Conservation (phyloP, 2,329 filamentous ascomycete genomes). For the Penicillium griseofulvum region DNA sequence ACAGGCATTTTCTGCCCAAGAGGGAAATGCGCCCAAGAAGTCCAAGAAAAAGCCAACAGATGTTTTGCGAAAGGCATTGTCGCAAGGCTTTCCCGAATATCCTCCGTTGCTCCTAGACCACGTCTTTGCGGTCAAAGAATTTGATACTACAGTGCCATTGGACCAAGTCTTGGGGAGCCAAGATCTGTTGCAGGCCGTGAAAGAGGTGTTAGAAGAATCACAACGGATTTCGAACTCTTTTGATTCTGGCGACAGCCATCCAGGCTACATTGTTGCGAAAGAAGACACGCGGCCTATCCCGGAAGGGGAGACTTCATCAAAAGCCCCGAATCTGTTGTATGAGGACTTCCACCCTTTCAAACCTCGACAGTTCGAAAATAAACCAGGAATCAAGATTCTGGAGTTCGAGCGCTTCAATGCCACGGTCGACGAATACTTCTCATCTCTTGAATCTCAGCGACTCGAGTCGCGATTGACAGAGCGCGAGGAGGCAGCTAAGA, state of each 20-base stretch:
- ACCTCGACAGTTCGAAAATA: conserved; percentile 72
- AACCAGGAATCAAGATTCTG: conserved; percentile 65
- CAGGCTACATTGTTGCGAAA: conserved; percentile 86
- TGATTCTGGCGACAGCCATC: conserved; percentile 62
- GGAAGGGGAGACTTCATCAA: conserved; percentile 37
- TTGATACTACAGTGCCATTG: conserved; percentile 67
- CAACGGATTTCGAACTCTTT: conserved; percentile 67
- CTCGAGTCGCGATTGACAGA: conserved; percentile 80
- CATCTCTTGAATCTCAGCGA: conserved; percentile 90
- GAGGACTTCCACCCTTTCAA: conserved; percentile 95
- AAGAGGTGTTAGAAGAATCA: conserved; percentile 68
- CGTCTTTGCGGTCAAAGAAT: conserved; percentile 66
- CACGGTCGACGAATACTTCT: conserved; percentile 95
- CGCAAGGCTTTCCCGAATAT: conserved; percentile 80
- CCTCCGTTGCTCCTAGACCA: conserved; percentile 88
- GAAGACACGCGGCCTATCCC: conserved; percentile 40
- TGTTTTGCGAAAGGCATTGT: conserved; percentile 74
- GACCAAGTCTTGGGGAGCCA: conserved; percentile 69
- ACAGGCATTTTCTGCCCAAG: conserved; percentile 42
- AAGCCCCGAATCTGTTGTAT: conserved; percentile 61
- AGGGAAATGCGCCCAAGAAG: conserved; percentile 55
- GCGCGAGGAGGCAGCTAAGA: conserved; percentile 74
- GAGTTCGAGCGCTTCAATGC: conserved; percentile 84
- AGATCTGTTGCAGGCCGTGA: conserved; percentile 61
- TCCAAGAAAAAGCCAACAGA: conserved; percentile 73